Evolutionary conservation across 768 basidiomycete genomes (phyloP).

Genomic region (Russula vinacea): DNA sequence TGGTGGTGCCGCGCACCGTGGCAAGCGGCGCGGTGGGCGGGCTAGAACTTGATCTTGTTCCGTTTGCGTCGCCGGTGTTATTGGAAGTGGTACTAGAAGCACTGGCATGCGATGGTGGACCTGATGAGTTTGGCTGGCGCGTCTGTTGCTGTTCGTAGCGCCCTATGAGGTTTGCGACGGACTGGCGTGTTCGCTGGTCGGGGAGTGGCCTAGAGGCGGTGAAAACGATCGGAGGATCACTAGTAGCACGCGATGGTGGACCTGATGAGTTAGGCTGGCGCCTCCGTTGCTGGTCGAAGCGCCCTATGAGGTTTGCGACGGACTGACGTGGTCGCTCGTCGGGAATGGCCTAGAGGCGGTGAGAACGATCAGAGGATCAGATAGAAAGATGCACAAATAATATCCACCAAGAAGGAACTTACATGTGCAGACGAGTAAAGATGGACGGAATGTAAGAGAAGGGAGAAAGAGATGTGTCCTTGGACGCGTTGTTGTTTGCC

Average conservation of each 20-base stretch:
- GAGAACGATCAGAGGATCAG: conserved; percentile 14
- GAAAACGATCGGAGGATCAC: conserved; percentile 32
- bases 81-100: conserved; percentile 69
- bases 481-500: neutral
- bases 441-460: neutral
- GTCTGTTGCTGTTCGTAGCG: conserved; percentile 78
- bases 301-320: conserved; percentile 87
- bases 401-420: neutral
- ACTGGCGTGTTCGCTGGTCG: conserved; percentile 82
- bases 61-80: conserved; percentile 1
- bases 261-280: conserved; percentile 44
- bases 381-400: neutral
- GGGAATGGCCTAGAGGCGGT: conserved; percentile 54
- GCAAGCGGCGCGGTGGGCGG: conserved; percentile 7
- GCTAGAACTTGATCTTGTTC: neutral
- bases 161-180: conserved; percentile 88
- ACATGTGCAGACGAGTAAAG: conserved; percentile 11
- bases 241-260: conserved; percentile 53
- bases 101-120: conserved; percentile 42
- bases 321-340: conserved; percentile 85
- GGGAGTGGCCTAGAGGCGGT: conserved; percentile 58
- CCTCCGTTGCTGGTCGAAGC: conserved; percentile 76
- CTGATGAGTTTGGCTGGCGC: conserved; percentile 45
- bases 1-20: neutral
- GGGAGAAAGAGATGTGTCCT: neutral